phyloP scores from a whole-genome alignment of 1,139 yeast species.

The Debaryomyces coudertii region DNA sequence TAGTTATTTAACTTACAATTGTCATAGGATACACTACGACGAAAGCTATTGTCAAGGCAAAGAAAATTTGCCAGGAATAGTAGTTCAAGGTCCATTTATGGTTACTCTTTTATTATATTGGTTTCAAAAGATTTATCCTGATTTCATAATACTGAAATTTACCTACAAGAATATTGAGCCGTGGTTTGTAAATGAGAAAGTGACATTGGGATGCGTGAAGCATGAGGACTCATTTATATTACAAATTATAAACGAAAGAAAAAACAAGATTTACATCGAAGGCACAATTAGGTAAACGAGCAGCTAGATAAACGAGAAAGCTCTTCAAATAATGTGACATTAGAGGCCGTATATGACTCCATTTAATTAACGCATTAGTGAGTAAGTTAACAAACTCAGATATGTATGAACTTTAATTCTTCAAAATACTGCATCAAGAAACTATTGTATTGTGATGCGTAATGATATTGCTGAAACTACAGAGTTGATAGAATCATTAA shows the following conservation, averaged over 20 bases:
- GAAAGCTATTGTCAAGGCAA: conserved; percentile 46
- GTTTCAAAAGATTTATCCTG: conserved; percentile 31
- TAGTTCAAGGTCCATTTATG: conserved; percentile 84
- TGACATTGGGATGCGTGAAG: conserved; percentile 5
- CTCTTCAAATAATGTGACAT: too few species aligned
- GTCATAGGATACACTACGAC: conserved; percentile 83
- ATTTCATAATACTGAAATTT: conserved; percentile 28
- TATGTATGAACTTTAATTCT: too few species aligned
- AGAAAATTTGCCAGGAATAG: conserved; percentile 63
- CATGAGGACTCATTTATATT: neutral
- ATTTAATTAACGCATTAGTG: too few species aligned
- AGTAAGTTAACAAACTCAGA: too few species aligned
- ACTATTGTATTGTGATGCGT: too few species aligned
- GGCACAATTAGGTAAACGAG: conserved; percentile 5
- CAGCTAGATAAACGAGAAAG: neutral
- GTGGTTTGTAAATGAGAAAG: conserved; percentile 32
- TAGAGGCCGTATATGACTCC: too few species aligned
- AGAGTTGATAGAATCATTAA: too few species aligned
- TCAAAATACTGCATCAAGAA: too few species aligned
- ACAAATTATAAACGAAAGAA: conserved; percentile 3
- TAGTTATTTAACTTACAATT: conserved; percentile 75
- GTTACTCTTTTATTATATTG: conserved; percentile 61
- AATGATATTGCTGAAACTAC: too few species aligned
- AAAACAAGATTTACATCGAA: conserved; percentile 9
- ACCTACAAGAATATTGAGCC: conserved; percentile 57